Percentiles rank a stretch among this genome's conserved stretches.
These are phyloP conservation scores for Pseudogymnoascus sp. DNA, from an alignment of 2,329 filamentous ascomycete species.

Conservation along the genomic window DNA sequence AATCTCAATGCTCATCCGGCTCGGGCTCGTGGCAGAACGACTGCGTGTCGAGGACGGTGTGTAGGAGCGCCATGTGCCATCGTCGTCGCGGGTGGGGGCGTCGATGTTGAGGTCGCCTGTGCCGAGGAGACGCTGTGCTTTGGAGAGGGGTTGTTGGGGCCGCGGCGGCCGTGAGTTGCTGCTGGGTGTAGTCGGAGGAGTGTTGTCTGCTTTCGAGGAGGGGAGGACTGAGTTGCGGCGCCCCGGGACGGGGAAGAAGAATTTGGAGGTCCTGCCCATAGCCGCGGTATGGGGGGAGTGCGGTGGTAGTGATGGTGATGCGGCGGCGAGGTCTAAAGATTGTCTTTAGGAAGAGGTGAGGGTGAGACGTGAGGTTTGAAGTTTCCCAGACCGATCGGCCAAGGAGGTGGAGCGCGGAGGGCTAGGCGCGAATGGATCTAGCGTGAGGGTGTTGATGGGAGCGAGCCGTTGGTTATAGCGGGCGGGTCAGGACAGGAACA, in stretches of 20 bases:
- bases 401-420: background rate
- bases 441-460: background rate
- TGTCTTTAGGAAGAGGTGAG: background rate
- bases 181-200: background rate
- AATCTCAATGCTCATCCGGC: conserved; percentile 34
- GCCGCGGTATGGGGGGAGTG: background rate
- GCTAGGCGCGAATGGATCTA: background rate
- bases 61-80: conserved; percentile 16
- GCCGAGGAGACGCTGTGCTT: conserved; percentile 27
- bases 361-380: background rate
- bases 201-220: background rate
- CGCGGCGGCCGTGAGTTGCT: conserved; percentile 6
- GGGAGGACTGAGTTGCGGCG: conserved; percentile 12
- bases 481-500: background rate
- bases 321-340: background rate
- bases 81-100: conserved; percentile 21
- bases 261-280: conserved; percentile 30
- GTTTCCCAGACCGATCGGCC: background rate
- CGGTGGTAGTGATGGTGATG: background rate
- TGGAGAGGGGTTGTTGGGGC: conserved; percentile 19
- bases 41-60: conserved; percentile 7
- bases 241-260: conserved; percentile 29
- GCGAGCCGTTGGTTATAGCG: background rate
- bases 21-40: conserved; percentile 27
- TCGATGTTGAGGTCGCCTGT: conserved; percentile 41